Evolutionary conservation across 129 eudicot genomes (phyloP), one percentile per base, ranked within the genome.

Genomic region (Ambrosia trifida): DNA sequence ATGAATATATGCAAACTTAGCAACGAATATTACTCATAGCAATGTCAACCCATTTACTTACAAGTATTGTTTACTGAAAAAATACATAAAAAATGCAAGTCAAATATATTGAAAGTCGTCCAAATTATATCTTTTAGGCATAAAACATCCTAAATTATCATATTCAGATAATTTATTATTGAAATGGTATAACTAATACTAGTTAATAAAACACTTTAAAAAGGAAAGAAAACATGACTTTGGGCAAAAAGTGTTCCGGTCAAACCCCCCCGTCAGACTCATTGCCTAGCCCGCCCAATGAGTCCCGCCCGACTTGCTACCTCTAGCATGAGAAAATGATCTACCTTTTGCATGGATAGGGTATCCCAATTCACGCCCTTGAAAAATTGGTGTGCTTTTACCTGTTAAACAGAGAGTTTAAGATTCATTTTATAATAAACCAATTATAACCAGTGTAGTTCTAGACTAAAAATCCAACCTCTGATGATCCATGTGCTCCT

Each of bases 341-440:
- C 73, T 47, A 90, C 97, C 89, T 87, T 91, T 66, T 85, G 97
- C 70, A 79, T 80, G 28, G 95, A 83, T 60, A 91, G 97, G 72
- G 87, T 88, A 69, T 91, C 97, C 97, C 97, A 91, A 80, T 88
- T 84, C 70, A 91, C 84, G 76, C 97, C 97, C 14, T 72, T 82
- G 80, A 91, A 91, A 59, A 91, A 91, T 24, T 85, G 81, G 69
- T 91, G 97, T 72, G 88, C 75, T 73, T 91, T 91, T 69, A 91
- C 97, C 97, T 91, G 83, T 45, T 18, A 61, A 69, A 75, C 70
- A 61, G 7, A 35, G 35, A 69, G 17, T 35, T 60, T 24, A 5
- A 69, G 38, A 20, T 18, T 60, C 43, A 41, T 36, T 47, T 7
- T 68, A 68, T 12, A 7, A 49, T 32, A 68, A 68, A 45, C 3